phyloP scores from a whole-genome alignment of 2,329 filamentous ascomycete species.

The Spiromastix sp. region DNA sequence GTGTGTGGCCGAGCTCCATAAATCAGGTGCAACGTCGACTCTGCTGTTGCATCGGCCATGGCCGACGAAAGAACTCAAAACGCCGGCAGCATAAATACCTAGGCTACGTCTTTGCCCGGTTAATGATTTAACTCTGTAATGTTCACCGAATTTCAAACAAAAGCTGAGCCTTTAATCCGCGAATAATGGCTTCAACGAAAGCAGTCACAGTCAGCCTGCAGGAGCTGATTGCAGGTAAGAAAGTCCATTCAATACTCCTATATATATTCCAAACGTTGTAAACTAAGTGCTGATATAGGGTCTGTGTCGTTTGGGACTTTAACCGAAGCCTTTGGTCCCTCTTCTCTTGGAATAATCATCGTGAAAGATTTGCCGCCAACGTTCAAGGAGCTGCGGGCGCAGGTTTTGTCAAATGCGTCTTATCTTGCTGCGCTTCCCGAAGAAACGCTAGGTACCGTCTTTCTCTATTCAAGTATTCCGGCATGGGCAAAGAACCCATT shows the following conservation, averaged over 20 bases:
- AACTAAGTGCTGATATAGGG: slow-evolving; percentile 21
- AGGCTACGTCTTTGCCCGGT: too few species aligned
- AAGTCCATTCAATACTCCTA: slow-evolving; percentile 2
- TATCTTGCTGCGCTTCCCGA: slow-evolving; percentile 74
- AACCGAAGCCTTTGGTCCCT: slow-evolving; percentile 70
- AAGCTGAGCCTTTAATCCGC: too few species aligned
- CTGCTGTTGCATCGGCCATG: too few species aligned
- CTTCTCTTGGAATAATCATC: slow-evolving; percentile 85
- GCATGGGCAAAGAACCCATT: too few species aligned
- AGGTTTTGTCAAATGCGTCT: slow-evolving; percentile 74
- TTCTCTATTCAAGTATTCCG: too few species aligned
- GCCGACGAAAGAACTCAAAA: too few species aligned
- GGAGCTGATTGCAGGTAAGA: slow-evolving; percentile 38
- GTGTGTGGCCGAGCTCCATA: too few species aligned
- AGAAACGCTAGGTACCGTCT: slow-evolving; percentile 63
- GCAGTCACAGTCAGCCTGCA: slow-evolving; percentile 39
- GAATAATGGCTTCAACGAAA: slow-evolving; percentile 11
- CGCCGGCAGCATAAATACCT: too few species aligned
- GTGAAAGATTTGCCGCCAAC: slow-evolving; percentile 70
- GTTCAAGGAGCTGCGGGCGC: slow-evolving; percentile 61
- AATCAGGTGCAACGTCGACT: too few species aligned
- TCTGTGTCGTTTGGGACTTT: slow-evolving; percentile 34
- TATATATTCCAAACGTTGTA: too few species aligned
- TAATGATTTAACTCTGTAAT: too few species aligned
- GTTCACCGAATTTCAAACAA: too few species aligned